Percentiles rank a stretch among this genome's conserved stretches.
Evolutionary conservation across 164 flowering plant genomes (phyloP).

Genomic region (Cinnamomum micranthum): DNA sequence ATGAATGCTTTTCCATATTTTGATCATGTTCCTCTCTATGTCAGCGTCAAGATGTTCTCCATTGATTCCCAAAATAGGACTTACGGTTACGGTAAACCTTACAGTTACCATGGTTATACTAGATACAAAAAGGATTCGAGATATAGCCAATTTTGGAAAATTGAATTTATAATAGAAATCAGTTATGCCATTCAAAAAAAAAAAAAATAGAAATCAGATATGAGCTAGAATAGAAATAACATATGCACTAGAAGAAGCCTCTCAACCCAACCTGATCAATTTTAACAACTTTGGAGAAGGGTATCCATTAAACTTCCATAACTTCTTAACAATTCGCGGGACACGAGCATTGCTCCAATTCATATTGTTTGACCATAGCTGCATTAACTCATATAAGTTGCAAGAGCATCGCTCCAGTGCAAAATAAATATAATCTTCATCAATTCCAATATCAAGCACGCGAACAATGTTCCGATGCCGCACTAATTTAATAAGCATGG

Average conservation of each 20-base stretch:
- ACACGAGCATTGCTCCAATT: constrained; percentile 16
- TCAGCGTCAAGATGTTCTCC: too few relatives aligned
- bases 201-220: too few relatives aligned
- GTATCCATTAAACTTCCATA: constrained; percentile 60
- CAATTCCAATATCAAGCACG: constrained; percentile 81
- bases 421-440: constrained; percentile 81
- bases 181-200: too few relatives aligned
- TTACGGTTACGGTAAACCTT: too few relatives aligned
- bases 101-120: too few relatives aligned
- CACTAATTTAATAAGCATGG: constrained; percentile 83
- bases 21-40: too few relatives aligned
- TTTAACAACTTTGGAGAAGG: constrained; percentile 55
- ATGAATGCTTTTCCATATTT: too few relatives aligned
- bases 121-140: too few relatives aligned
- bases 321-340: constrained; percentile 21
- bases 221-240: background rate
- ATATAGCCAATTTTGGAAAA: too few relatives aligned
- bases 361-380: constrained; percentile 18
- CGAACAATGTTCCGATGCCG: constrained; percentile 84
- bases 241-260: background rate
- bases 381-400: constrained; percentile 60
- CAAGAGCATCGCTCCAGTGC: constrained; percentile 81
- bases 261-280: constrained; percentile 56
- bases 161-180: too few relatives aligned
- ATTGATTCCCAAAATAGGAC: too few relatives aligned